Evolutionary conservation across 192 early-diverging fungal genomes (phyloP).

Genomic region (Pilaira anomala): DNA sequence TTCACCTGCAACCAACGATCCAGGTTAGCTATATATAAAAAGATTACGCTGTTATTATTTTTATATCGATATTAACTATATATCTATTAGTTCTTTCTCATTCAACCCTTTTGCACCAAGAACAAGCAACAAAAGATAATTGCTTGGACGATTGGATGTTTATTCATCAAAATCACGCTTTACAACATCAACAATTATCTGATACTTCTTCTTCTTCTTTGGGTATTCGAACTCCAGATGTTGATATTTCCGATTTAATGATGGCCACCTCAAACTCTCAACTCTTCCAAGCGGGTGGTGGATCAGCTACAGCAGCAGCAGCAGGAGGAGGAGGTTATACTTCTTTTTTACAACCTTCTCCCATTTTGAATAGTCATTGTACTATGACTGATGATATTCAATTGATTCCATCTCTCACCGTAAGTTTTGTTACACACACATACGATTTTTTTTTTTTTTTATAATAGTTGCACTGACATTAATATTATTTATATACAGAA

Average conservation of each 20-base stretch:
- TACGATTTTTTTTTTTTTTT: too few species aligned
- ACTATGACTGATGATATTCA: neutral
- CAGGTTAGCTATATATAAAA: neutral
- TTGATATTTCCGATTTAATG: conserved; percentile 7
- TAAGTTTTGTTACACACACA: neutral
- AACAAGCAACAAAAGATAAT: neutral
- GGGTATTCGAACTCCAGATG: conserved; percentile 8
- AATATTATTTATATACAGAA: neutral
- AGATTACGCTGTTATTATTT: neutral
- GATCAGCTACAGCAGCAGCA: too few species aligned
- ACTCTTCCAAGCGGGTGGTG: too few species aligned
- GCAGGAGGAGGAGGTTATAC: neutral
- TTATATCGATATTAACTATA: neutral
- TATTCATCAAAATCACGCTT: neutral
- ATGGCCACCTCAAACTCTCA: neutral
- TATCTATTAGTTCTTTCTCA: neutral
- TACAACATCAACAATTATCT: neutral
- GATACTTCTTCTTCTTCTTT: neutral
- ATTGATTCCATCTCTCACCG: neutral
- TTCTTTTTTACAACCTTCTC: neutral
- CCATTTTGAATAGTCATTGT: neutral
- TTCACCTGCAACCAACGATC: neutral
- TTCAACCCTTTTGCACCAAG: neutral
- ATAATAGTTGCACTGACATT: conserved; percentile 15
- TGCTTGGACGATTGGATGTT: neutral